Percentiles rank a stretch among this genome's conserved stretches.
Evolutionary conservation across 2,329 filamentous ascomycete species (phyloP).

Genomic region (Xylariaceae sp.): DNA sequence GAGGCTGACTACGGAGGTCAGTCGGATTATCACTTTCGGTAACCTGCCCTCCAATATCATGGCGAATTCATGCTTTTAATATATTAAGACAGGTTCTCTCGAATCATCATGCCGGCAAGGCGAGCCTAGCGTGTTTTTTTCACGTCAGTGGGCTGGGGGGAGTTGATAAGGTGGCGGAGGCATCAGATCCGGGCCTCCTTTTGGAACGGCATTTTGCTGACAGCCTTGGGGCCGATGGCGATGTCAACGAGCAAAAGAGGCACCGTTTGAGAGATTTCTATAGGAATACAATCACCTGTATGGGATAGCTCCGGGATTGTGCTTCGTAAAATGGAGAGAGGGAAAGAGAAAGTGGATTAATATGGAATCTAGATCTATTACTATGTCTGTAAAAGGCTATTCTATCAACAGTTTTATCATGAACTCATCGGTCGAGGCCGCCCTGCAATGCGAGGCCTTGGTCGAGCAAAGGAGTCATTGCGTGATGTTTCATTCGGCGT

Average conservation of each 20-base stretch:
- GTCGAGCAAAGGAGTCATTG: background rate
- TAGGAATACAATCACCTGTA: background rate
- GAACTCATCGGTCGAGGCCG: background rate
- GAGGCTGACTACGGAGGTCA: constrained; percentile 4
- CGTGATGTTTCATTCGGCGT: constrained; percentile 12
- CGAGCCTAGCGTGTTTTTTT: constrained; percentile 8
- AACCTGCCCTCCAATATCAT: constrained; percentile 4
- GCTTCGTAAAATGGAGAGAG: background rate
- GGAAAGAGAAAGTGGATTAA: background rate
- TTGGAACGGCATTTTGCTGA: constrained; percentile 17
- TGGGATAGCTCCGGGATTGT: no score
- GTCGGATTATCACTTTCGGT: background rate
- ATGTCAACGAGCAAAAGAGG: background rate
- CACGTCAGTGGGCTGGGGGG: constrained; percentile 22
- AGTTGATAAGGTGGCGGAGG: constrained; percentile 22
- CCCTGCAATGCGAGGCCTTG: background rate
- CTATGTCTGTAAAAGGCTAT: background rate
- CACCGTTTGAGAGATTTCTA: background rate
- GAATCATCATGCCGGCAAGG: constrained; percentile 5
- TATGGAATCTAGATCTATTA: background rate
- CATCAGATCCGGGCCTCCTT: constrained; percentile 26
- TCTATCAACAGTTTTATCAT: background rate
- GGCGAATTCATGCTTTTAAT: background rate
- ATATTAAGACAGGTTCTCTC: background rate
- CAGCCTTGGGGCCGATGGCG: background rate